Evolutionary conservation across 2,329 filamentous ascomycete genomes (phyloP).

Genomic region (Claviceps sp.): DNA sequence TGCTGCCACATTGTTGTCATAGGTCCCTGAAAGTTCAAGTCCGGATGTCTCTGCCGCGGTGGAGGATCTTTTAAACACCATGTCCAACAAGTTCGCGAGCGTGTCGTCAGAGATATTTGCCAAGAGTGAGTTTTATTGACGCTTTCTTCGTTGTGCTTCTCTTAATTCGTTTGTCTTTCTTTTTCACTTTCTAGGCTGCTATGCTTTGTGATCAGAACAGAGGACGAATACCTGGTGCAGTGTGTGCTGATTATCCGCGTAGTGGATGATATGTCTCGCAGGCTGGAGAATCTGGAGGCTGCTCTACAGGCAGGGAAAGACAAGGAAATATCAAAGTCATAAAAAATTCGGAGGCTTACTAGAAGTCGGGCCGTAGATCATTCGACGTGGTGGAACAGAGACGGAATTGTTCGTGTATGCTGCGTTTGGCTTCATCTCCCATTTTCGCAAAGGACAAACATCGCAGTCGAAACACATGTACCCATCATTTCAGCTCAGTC

Average conservation of each 20-base stretch:
- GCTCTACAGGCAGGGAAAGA: conserved; percentile 48
- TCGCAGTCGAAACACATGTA: not conserved
- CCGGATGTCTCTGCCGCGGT: conserved; percentile 65
- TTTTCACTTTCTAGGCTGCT: not conserved
- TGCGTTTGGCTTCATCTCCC: not conserved
- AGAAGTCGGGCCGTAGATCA: not conserved
- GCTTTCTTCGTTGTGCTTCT: not conserved
- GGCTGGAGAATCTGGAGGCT: conserved; percentile 71
- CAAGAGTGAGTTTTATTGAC: conserved; percentile 51
- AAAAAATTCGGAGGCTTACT: not conserved
- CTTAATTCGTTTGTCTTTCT: not conserved
- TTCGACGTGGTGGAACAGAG: not conserved
- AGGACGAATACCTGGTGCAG: not conserved
- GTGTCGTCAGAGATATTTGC: conserved; percentile 79
- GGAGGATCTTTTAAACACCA: conserved; percentile 72
- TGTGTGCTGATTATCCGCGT: conserved; percentile 5
- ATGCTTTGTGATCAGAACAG: not conserved
- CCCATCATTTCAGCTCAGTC: not conserved
- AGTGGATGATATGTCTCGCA: conserved; percentile 92
- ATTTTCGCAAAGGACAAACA: not conserved
- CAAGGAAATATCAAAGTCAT: conserved; percentile 27
- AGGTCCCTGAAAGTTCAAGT: conserved; percentile 30
- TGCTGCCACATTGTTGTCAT: not conserved
- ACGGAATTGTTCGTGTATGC: not conserved
- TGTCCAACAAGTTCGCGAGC: conserved; percentile 73